These are phyloP conservation scores for Silene latifolia DNA, from an alignment of 148 eudicot species.

Conservation along the genomic window DNA sequence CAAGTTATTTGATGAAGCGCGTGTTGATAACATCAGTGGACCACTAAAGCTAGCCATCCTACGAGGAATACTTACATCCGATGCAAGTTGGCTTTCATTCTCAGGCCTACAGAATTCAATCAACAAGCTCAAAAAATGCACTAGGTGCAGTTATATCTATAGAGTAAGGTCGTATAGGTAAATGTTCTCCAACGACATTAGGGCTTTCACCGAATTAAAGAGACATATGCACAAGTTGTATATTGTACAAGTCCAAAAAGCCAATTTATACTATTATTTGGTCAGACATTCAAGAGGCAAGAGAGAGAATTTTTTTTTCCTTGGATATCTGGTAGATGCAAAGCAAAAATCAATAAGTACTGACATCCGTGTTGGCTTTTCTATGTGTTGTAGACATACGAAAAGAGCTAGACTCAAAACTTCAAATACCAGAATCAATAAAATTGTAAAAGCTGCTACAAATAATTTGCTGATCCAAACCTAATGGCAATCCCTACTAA, in stretches of 20 bases:
- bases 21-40: constrained; percentile 78
- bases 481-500: not conserved
- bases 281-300: not conserved
- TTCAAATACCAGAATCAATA: not conserved
- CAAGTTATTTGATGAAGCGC: constrained; percentile 94
- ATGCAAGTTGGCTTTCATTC: constrained; percentile 48
- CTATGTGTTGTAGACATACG: not conserved
- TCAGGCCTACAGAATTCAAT: constrained; percentile 48
- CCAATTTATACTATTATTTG: not conserved
- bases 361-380: not conserved
- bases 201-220: not conserved
- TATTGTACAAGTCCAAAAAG: not conserved
- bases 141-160: not conserved
- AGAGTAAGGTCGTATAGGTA: not conserved
- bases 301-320: not conserved
- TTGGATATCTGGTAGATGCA: not conserved
- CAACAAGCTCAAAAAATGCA: constrained; percentile 12
- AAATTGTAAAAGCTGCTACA: not conserved
- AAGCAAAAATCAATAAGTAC: not conserved
- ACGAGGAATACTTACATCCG: constrained; percentile 46
- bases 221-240: not conserved
- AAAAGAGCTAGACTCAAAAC: not conserved
- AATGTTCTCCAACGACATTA: not conserved
- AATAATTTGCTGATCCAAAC: not conserved
- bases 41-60: constrained; percentile 90